Percentiles rank a stretch among this genome's conserved stretches.
Evolutionary conservation across 768 basidiomycete genomes (phyloP).

Genomic region (Boletus reticulatus): DNA sequence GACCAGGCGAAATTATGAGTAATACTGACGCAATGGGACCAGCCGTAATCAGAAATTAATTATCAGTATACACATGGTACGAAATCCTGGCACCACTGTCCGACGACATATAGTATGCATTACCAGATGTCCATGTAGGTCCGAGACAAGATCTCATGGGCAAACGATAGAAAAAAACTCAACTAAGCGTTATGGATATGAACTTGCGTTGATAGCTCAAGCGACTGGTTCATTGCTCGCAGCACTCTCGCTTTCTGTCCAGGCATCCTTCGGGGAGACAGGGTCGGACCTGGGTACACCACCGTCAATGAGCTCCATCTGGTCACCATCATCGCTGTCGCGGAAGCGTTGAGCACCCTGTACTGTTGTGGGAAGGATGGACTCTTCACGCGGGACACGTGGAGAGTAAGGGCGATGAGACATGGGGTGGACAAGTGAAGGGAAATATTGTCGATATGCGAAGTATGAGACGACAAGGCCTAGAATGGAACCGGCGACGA

Average conservation of each 20-base stretch:
- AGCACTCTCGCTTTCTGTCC: slow-evolving; percentile 32
- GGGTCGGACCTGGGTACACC: slow-evolving; percentile 11
- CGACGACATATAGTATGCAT: neutral
- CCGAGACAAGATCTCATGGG: neutral
- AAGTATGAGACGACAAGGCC: slow-evolving; percentile 74
- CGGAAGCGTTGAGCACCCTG: slow-evolving; percentile 12
- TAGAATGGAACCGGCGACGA: slow-evolving; percentile 73
- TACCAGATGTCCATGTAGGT: neutral
- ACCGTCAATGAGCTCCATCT: slow-evolving; percentile 26
- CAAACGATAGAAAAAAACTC: neutral
- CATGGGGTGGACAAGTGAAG: slow-evolving; percentile 56
- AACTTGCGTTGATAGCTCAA: slow-evolving; percentile 5
- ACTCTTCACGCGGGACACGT: slow-evolving; percentile 48
- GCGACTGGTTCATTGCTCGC: slow-evolving; percentile 19
- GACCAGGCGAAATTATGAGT: neutral
- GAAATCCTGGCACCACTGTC: no score
- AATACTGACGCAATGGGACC: neutral
- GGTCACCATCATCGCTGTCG: slow-evolving; percentile 21
- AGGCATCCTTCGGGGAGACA: slow-evolving; percentile 12
- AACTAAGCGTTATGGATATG: neutral
- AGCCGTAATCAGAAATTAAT: no score
- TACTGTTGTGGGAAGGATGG: slow-evolving; percentile 40
- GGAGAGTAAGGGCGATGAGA: slow-evolving; percentile 75
- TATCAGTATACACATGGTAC: no score
- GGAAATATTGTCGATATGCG: slow-evolving; percentile 82